Base-by-base conservation (phyloP, 2,329 filamentous ascomycete genomes). In the Aaosphaeria pasadenensis region DNA sequence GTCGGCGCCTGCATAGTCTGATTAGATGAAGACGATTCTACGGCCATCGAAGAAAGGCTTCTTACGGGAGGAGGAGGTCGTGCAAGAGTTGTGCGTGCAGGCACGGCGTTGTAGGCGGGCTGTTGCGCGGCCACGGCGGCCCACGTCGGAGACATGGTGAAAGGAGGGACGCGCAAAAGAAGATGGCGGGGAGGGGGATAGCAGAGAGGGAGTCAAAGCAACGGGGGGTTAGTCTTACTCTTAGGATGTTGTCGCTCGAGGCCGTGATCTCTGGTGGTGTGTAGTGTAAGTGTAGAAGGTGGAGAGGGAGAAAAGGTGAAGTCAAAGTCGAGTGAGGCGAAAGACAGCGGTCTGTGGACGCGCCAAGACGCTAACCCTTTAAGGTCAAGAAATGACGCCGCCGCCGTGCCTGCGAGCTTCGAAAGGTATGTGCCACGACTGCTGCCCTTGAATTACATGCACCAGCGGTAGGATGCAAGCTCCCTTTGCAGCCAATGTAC, bases 71-170 rank as follows among this genome's bases (percentile, higher is more conserved):
- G 42, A 36, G 33, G 33, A 36, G 33, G 7, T 9, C 33, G 33
- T 31, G 56, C 53, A n/a, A 70, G 61, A 6, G 64, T 64, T 42
- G 71, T 73, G 55, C 76, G 71, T 44, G 73, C 72, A 52, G 67
- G 59, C 38, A 79, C 76, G 32, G 74, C 48, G 50, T 73, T 76
- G 59, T 72, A 79, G 45, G 76, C 72, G 44, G 74, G 68, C 9
- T 43, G 46, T 11, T 46, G 46, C 48, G 58, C 57, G 59, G 60
- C 58, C 53, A 60, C 49, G 32, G 58, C 56, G 29, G 56, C 45
- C 64, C 63, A 67, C 53, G 60, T 58, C 51, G 65, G 54, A 39
- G 63, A 62, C 64, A 70, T 68, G 30, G 44, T 42, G 41, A 30
- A 43, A 7, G 24, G 28, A 11, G 17, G 17, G 11, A 36, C 11